phyloP scores from a whole-genome alignment of 148 eudicot species.

The Dysphania ambrosioides region DNA sequence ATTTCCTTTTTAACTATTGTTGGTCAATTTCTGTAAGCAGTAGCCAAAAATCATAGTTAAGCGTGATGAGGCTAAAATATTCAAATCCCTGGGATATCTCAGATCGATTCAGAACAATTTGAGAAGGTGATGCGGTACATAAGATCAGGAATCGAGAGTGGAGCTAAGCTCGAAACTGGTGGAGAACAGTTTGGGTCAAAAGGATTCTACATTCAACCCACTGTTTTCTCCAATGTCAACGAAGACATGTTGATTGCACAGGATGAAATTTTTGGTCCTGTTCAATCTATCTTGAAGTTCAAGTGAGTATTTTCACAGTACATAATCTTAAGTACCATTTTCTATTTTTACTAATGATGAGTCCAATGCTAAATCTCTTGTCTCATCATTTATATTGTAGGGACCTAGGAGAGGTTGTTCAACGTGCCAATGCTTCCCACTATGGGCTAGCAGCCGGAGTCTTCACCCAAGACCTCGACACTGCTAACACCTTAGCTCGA shows the following conservation, averaged over 20 bases:
- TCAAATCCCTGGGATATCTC: neutral
- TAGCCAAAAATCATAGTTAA: neutral
- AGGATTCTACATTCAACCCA: constrained; percentile 61
- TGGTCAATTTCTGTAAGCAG: neutral
- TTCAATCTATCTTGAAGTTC: constrained; percentile 60
- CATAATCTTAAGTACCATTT: neutral
- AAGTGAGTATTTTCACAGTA: constrained; percentile 10
- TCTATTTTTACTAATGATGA: neutral
- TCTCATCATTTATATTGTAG: constrained; percentile 18
- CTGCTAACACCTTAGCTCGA: constrained; percentile 50
- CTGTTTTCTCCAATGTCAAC: constrained; percentile 59
- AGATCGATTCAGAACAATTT: constrained; percentile 58
- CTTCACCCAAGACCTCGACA: constrained; percentile 52
- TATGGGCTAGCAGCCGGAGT: constrained; percentile 68
- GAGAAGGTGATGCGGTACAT: constrained; percentile 56
- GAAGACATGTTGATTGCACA: constrained; percentile 63
- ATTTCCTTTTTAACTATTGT: no score
- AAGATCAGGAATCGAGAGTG: constrained; percentile 43
- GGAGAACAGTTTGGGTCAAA: constrained; percentile 47
- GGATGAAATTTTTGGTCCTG: constrained; percentile 70
- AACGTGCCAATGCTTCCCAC: constrained; percentile 41
- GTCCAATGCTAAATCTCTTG: neutral
- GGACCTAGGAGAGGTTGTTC: constrained; percentile 51
- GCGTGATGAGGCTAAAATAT: no score
- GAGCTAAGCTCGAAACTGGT: constrained; percentile 58